Base-by-base conservation (phyloP, 345 rosid genomes). In the Rhodamnia rubescens region DNA sequence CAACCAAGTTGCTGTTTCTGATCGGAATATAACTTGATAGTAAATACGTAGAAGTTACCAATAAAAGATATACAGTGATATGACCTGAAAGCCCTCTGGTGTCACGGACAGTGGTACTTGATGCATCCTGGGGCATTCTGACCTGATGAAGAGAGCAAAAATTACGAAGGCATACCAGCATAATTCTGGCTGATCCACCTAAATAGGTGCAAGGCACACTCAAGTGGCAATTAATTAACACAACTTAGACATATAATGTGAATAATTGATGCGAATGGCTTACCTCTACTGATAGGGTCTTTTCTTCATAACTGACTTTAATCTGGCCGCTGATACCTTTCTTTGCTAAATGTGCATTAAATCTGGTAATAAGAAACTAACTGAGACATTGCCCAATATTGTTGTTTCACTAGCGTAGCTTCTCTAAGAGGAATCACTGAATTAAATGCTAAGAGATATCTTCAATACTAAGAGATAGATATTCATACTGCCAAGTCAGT, bases 121-220 rank as follows among this genome's bases (percentile, higher is more conserved):
- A 94, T 81, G 98, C 94, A 91, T 97, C 99, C 89, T 97, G 99
- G 80, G 99, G 99, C 99, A 97, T 97, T 91, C 92, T 95, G 75
- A 97, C 98, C 99, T 97, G 86, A 92, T 49, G 64, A 80, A 84
- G 57, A 29, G 81, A 87, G 52, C 26, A 75, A 81, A 53, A n/a
- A 40, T 87, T 20, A 53, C 12, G 50, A 44, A 53, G n/a, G 82
- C 12, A 8, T 84, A 16, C 52, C 20, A 36, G 29, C 80, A 54
- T 80, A 86, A 81, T 82, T 50, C 36, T 26, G 8, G 18, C 7
- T 82, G 29, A 69, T 18, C 80, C 80, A 69, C 47, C 80, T 36
- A 36, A 36, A 7, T 18, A n/a, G 47, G n/a, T 53, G 47, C 75
- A n/a, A 82, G 42, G 8, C 21, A 50, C 52, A 82, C 20, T 49